Conservation (phyloP, 176 grass and related monocot species). For the Tillandsia fasciculata region DNA sequence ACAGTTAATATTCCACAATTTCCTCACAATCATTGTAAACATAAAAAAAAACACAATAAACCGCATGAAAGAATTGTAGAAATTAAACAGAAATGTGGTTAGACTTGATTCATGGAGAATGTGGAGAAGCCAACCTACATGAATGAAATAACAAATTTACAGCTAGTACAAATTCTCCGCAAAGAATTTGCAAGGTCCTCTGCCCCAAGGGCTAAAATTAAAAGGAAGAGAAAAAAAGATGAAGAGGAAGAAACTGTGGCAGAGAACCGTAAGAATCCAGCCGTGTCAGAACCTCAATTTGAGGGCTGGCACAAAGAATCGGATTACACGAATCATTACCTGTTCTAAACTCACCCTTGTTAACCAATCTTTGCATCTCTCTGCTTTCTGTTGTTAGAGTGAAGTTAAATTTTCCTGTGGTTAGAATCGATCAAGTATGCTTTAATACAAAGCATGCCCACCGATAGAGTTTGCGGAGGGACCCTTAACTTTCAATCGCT, state of each 20-base stretch:
- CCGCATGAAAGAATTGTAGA: no score
- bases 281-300: constrained; percentile 28
- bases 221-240: not conserved
- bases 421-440: constrained; percentile 37
- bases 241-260: no score
- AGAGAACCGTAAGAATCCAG: not conserved
- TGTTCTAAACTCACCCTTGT: constrained; percentile 15
- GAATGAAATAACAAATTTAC: no score
- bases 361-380: constrained; percentile 7
- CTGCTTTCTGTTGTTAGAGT: constrained; percentile 45
- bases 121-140: no score
- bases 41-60: no score
- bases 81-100: no score
- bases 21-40: no score
- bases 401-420: constrained; percentile 26
- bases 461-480: constrained; percentile 21
- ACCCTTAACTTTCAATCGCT: constrained; percentile 47
- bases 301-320: constrained; percentile 38
- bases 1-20: no score
- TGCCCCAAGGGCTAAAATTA: not conserved
- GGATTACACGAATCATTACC: constrained; percentile 21
- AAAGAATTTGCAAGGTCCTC: not conserved
- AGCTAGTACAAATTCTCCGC: no score
- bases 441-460: constrained; percentile 19
- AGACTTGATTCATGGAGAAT: no score